Base-by-base conservation (phyloP, 139 green algal genomes). In the Volvox reticuliferus region DNA sequence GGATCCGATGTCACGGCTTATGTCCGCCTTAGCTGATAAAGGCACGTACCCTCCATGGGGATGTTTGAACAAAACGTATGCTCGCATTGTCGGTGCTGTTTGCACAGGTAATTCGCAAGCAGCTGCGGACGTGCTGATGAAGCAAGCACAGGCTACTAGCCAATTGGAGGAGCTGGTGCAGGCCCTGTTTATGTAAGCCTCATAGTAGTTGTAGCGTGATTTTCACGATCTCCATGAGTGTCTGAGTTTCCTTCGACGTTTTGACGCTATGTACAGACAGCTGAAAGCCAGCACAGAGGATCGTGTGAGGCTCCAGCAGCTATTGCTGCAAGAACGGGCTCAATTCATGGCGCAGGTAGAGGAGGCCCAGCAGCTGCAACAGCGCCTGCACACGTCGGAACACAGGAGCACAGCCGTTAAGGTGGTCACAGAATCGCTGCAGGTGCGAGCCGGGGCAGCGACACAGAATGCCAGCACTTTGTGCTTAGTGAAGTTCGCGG, bases 91-190 rank as follows among this genome's bases (percentile, higher is more conserved):
- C 44, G 44, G 44, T 55, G 44, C 44, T 55, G 44, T 55, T 55
- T 55, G 44, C 2, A 37, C 78, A 93, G 91, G 73, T 36, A 86
- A 93, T 69, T 89, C 91, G 0, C 91, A 93, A 17, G 55, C 86
- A 16, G 86, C 91, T 1, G 91, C 91, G 9, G 91, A 93, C 22
- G 69, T 93, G 63, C 73, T 93, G n/a, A 88, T 93, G 87, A 73
- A 81, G 80, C 91, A 93, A 63, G 91, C 91, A 0, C 69, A 78
- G 19, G 32, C 78, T 22, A 84, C 69, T 13, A 78, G 77, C 14
- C 87, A 92, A 30, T 0, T 90, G 26, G 91, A 93, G 20, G 91
- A 91, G 30, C 12, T 93, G 26, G 71, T 92, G 21, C 50, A 88
- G 62, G 18, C 35, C 0, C 62, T 93, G 18, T 63, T 93, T 35